Evolutionary conservation across 31 red algal species (phyloP), one percentile per base, ranked within the genome.

Genomic region (Odonthalia washingtoniensis): DNA sequence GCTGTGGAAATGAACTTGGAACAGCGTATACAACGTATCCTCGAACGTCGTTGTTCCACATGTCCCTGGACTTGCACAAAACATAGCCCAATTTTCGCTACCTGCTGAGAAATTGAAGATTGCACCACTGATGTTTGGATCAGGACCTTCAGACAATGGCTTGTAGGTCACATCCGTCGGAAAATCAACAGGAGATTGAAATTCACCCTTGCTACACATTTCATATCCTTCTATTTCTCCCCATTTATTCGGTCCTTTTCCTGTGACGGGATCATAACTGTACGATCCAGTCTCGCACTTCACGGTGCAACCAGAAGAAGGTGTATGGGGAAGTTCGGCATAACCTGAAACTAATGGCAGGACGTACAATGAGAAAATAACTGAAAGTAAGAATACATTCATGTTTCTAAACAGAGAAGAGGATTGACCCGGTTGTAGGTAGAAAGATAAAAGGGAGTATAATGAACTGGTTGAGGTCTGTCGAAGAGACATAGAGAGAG

Each of bases 1-100:
- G 34, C 80, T 53, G 65, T 91, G 89, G 46, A 79, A 83, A 57
- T 91, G 89, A 14, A 91, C 72, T 27, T 91, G 84, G 89, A 78
- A 63, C 1, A 91, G 57, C 44, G 57, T 72, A 45, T 69, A 91
- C 18, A 45, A 65, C 33, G 46, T 62, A 35, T 72, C 80, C 21
- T 57, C 42, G 39, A 49, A 85, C 4, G 64, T 44, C 1, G 82
- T 83, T 5, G 30, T 69, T 18, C 89, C 89, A 46, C 89, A 91
- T 24, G 69, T 64, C 2, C 74, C 80, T 3, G 89, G 46, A 24
- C 49, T 69, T 27, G 81, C 70, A 78, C 89, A 91, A 4, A 70
- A 40, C 76, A 91, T 53, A 39, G 80, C 74, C 80, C 70, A 83
- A 37, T 91, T 91, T 69, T 77, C 65, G 35, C 46, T 84, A 30